Conservation (phyloP, 192 early-diverging fungal species). For the Backusella sp. region DNA sequence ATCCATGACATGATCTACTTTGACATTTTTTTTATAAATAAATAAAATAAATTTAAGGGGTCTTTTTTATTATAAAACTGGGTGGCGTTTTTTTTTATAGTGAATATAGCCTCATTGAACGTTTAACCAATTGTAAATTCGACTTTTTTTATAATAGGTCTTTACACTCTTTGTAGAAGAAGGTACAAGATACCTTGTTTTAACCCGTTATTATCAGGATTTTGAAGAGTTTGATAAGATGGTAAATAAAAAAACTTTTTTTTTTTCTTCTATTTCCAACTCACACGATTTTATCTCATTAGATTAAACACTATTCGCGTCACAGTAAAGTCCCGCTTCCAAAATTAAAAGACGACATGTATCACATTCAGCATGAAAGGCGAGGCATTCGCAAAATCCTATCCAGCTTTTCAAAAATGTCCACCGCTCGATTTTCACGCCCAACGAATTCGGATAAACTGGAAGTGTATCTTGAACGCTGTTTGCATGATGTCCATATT, state of each 20-base stretch:
- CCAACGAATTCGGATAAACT: conserved; percentile 17
- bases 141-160: conserved; percentile 24
- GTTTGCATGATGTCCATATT: conserved; percentile 9
- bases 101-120: background rate
- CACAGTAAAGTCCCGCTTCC: conserved; percentile 25
- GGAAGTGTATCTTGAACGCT: background rate
- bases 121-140: background rate
- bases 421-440: background rate
- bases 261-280: background rate
- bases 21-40: background rate
- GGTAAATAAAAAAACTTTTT: conserved; percentile 14
- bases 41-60: conserved; percentile 1
- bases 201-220: conserved; percentile 38
- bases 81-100: background rate
- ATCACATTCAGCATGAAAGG: background rate
- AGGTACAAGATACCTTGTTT: conserved; percentile 20
- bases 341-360: conserved; percentile 13
- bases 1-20: background rate
- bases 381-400: conserved; percentile 6
- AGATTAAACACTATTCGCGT: conserved; percentile 26
- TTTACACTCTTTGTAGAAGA: conserved; percentile 41
- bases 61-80: background rate
- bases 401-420: conserved; percentile 12
- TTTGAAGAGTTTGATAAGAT: conserved; percentile 39
- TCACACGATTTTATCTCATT: background rate